phyloP scores from a whole-genome alignment of 495 filamentous ascomycete species.

The Emericellopsis terricola region DNA sequence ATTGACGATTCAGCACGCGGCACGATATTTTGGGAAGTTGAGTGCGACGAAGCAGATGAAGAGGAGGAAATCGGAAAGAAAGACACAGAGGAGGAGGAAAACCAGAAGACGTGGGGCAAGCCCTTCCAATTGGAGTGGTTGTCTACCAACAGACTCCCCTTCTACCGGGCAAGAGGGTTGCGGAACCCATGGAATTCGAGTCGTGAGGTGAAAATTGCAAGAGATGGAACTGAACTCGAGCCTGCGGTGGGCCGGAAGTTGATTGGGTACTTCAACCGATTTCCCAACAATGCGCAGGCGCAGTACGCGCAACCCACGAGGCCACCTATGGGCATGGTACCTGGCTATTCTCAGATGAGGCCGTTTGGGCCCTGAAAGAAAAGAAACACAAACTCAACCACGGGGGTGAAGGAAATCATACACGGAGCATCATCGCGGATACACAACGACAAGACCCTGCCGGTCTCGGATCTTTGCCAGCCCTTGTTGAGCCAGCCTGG shows the following conservation, averaged over 20 bases:
- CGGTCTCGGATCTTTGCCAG: too few relatives aligned
- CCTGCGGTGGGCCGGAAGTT: conserved; percentile 62
- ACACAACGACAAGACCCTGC: too few relatives aligned
- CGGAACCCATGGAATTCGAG: conserved; percentile 97
- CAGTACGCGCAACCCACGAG: conserved; percentile 1
- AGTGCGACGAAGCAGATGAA: conserved; percentile 28
- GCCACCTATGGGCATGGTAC: conserved; percentile 7
- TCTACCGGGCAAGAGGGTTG: conserved; percentile 75
- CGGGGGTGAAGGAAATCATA: too few relatives aligned
- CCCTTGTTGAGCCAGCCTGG: too few relatives aligned
- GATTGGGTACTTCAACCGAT: conserved; percentile 57
- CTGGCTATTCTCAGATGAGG: conserved; percentile 13
- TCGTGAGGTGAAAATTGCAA: conserved; percentile 87
- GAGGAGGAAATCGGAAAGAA: conserved; percentile 12
- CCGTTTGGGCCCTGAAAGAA: too few relatives aligned
- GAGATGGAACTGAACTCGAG: conserved; percentile 90
- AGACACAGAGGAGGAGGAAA: conserved; percentile 13
- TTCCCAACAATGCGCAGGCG: conserved; percentile 20
- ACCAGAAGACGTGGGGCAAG: conserved; percentile 65
- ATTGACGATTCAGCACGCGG: conserved; percentile 86
- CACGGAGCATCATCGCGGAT: too few relatives aligned
- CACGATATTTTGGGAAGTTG: conserved; percentile 94
- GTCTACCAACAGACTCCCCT: conserved; percentile 70
- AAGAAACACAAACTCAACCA: too few relatives aligned
- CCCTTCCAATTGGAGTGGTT: conserved; percentile 90